These are phyloP conservation scores for Nakaseomyces delphensis DNA, from an alignment of 1,139 yeast species.

Conservation along the genomic window DNA sequence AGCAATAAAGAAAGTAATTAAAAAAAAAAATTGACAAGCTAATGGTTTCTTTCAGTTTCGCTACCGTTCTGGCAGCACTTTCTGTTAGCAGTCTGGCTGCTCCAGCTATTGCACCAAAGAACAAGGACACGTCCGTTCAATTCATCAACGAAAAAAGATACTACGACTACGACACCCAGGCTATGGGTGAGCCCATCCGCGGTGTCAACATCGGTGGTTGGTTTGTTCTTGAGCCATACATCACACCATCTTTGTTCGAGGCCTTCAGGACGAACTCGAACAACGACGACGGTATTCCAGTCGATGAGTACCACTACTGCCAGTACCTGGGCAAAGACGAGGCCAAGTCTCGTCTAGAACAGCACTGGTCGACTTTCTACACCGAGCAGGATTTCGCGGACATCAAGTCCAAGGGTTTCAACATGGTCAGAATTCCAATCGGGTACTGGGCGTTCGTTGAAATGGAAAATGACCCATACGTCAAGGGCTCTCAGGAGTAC, in stretches of 20 bases:
- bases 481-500: conserved; percentile 71
- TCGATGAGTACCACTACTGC: conserved; percentile 77
- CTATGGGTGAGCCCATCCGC: conserved; percentile 34
- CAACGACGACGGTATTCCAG: conserved; percentile 45
- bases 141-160: conserved; percentile 18
- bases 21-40: background rate
- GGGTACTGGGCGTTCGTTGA: conserved; percentile 94
- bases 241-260: conserved; percentile 74
- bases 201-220: conserved; percentile 93
- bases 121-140: conserved; percentile 4
- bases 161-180: conserved; percentile 20
- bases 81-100: conserved; percentile 5
- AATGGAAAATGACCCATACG: conserved; percentile 70
- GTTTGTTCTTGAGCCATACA: conserved; percentile 81
- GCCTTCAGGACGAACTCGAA: conserved; percentile 29
- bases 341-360: conserved; percentile 43
- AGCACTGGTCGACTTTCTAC: conserved; percentile 77
- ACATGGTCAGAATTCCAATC: conserved; percentile 81
- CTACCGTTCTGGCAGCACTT: conserved; percentile 6
- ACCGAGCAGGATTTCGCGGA: conserved; percentile 61
- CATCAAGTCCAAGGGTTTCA: conserved; percentile 62
- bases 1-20: background rate
- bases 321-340: conserved; percentile 51
- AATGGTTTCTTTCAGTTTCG: conserved; percentile 5
- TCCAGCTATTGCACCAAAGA: conserved; percentile 5